Conservation (phyloP, 2,329 filamentous ascomycete genomes). For the Diplodia mutila region DNA sequence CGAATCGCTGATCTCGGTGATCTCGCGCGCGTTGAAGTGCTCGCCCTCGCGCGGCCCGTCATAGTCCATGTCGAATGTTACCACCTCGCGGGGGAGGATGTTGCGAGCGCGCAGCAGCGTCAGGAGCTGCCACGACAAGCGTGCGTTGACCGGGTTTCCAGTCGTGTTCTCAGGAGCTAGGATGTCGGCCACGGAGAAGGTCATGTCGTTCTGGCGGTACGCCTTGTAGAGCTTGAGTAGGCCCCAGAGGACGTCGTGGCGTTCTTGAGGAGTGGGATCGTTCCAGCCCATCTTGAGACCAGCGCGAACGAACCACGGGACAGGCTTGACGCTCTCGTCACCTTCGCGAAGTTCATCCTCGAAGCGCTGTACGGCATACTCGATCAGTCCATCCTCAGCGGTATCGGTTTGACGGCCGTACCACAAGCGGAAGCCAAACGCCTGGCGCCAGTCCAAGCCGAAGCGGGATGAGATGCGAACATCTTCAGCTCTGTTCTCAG, state of each 20-base stretch:
- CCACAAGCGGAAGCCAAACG: conserved; percentile 89
- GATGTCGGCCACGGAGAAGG: conserved; percentile 65
- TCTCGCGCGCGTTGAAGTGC: conserved; percentile 27
- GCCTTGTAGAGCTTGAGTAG: conserved; percentile 78
- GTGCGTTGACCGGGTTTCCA: conserved; percentile 72
- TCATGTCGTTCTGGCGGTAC: conserved; percentile 48
- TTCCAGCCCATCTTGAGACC: conserved; percentile 63
- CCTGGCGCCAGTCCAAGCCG: conserved; percentile 87
- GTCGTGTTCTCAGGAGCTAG: conserved; percentile 77
- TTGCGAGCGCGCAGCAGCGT: conserved; percentile 51
- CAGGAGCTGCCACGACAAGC: conserved; percentile 84
- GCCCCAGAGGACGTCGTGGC: conserved; percentile 84
- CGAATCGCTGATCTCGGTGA: conserved; percentile 54
- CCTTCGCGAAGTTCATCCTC: conserved; percentile 72
- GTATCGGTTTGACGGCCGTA: conserved; percentile 67
- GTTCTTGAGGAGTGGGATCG: conserved; percentile 59
- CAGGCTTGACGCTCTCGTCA: conserved; percentile 69
- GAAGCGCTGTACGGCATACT: conserved; percentile 73
- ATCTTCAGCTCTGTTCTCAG: conserved; percentile 78
- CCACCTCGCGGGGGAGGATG: conserved; percentile 29
- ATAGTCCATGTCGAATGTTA: conserved; percentile 34
- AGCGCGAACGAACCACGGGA: conserved; percentile 71
- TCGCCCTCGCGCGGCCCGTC: conserved; percentile 28
- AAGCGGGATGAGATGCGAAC: conserved; percentile 86
- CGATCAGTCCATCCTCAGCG: conserved; percentile 64